Evolutionary conservation across 768 basidiomycete genomes (phyloP), one percentile per base, ranked within the genome.

Genomic region (Pulveroboletus sp.): DNA sequence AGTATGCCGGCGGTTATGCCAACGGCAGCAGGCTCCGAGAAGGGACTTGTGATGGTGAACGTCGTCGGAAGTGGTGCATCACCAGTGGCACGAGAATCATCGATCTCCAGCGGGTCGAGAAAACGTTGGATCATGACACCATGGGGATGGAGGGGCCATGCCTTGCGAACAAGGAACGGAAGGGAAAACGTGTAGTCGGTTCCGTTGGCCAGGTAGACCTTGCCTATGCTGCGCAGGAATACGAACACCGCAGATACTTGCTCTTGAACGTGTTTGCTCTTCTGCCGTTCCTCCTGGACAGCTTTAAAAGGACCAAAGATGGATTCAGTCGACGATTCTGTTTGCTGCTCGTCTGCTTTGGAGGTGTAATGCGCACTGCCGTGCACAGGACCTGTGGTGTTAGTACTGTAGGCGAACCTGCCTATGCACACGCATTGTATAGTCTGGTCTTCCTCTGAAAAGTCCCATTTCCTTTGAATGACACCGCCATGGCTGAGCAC

Each of bases 391-490:
- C 57, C 59, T 9, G 63, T 57, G 4, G 60, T 57, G 36, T 66
- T 68, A 4, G 63, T 59, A n/a, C 51, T 64, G 57, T 84, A 81
- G 57, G 84, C 81, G 33, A 92, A 74, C 64, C 77, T 78, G 4
- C 84, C 90, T n/a, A 86, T 72, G 61, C 89, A 90, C 6, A 86
- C 89, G 71, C 78, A 88, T 58, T 89, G 89, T 31, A 93, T 79
- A 1, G 77, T 74, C 60, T 92, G 84, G 6, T 74, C 77, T 59
- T 89, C 87, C 37, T 80, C 73, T n/a, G 71, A 65, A 60, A 91
- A 87, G 46, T 76, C 78, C 90, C 89, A 92, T 59, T 81, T 81
- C 60, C 83, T 82, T 49, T 71, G 72, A 46, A 90, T 79, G 14
- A 86, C 72, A 1, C 86, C 85, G 0, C 86, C 89, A 15, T 73